Evolutionary conservation across 148 eudicot species (phyloP), one percentile per base, ranked within the genome.

Genomic region (Fallopia convolvulus): DNA sequence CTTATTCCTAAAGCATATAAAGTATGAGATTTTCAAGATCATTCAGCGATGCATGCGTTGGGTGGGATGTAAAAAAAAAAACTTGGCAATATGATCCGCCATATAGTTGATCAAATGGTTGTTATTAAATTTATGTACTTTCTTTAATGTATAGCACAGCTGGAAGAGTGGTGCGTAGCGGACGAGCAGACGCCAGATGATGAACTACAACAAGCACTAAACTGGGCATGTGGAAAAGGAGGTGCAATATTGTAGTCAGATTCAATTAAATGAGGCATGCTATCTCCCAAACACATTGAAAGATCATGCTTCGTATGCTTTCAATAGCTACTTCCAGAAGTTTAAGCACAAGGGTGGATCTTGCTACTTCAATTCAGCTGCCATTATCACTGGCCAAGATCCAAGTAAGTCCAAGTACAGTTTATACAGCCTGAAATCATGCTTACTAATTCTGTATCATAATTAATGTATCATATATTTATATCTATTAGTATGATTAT

Each of bases 311-410:
- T 91, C 97, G 0, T 87, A 81, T 75, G 97, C 94, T 47, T 93
- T 93, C 86, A 93, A 93, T 78, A 87, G 86, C 85, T 93, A 93
- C 83, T 91, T 84, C 78, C 98, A 91, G 79, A 89, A 83, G 46
- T 33, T 82, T 53, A 91, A 93, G 88, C 82, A 83, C 82, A 80
- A 83, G 76, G 95, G 95, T 50, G 93, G 63, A 36, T 75, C 46
- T 50, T 92, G 97, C 84, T 85, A 89, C 82, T 92, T 92, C 91
- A 87, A 83, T 75, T 72, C 88, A 39, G 95, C 90, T 52, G 91
- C 93, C 32, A 44, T 89, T 33, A 73, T 89, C 80, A 85, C 91
- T 75, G 81, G 74, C 61, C 82, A 84, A 26, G 78, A 92, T 78
- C 95, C 97, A 56, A 90, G 97, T 92, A 86, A 81, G 92, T 48